Evolutionary conservation across 108 stramenopile genomes (phyloP).

Genomic region (Stephanodiscus triporus): DNA sequence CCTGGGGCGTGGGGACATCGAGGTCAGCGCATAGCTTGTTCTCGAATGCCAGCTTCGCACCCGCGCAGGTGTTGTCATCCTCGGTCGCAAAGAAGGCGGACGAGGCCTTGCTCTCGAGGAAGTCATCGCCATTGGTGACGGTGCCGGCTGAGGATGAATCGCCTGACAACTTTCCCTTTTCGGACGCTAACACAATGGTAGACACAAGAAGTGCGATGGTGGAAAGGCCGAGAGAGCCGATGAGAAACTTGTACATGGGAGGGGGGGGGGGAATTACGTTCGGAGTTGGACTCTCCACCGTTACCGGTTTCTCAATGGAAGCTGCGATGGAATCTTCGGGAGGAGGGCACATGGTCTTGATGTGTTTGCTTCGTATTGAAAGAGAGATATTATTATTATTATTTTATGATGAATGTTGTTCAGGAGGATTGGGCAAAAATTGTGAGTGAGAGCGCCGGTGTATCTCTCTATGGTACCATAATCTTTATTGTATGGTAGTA

Average conservation of each 20-base stretch:
- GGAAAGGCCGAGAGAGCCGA: constrained; percentile 15
- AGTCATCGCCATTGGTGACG: neutral
- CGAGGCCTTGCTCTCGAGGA: neutral
- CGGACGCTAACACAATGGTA: constrained; percentile 20
- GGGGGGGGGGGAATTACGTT: neutral
- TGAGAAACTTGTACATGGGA: constrained; percentile 1
- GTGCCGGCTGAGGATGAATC: neutral
- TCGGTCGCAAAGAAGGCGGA: constrained; percentile 18
- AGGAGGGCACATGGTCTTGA: neutral
- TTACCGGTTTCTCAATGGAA: neutral
- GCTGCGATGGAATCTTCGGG: neutral
- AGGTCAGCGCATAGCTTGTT: constrained; percentile 33
- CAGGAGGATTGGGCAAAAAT: too few relatives aligned
- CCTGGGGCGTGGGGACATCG: constrained; percentile 34
- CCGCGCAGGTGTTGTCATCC: constrained; percentile 18
- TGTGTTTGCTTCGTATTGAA: neutral
- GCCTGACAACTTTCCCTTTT: neutral
- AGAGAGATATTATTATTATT: too few relatives aligned
- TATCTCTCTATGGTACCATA: too few relatives aligned
- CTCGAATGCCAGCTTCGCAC: constrained; percentile 18
- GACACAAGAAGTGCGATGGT: constrained; percentile 22
- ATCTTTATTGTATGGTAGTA: too few relatives aligned
- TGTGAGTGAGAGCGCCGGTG: too few relatives aligned
- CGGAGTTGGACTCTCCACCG: neutral
- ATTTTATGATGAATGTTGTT: too few relatives aligned